phyloP scores from a whole-genome alignment of 225 moss, liverwort and hornwort species.

The Physcomitrellopsis africana region DNA sequence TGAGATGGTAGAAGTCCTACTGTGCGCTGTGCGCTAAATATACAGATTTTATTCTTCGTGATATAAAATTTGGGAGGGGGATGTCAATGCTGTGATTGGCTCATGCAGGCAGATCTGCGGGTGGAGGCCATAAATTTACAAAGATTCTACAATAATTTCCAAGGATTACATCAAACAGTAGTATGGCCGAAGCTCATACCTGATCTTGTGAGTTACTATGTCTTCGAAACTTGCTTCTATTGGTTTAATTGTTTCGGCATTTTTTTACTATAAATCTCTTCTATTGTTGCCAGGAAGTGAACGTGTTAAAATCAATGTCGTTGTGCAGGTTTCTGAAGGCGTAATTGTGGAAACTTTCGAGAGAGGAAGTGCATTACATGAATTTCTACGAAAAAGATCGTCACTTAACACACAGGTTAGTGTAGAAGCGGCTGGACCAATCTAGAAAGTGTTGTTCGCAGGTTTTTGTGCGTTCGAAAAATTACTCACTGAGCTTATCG shows the following conservation, averaged over 20 bases:
- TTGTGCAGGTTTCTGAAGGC: constrained; percentile 81
- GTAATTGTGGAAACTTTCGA: constrained; percentile 96
- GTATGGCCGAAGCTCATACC: constrained; percentile 90
- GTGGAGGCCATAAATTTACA: constrained; percentile 86
- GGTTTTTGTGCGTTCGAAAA: background rate
- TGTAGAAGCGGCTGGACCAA: constrained; percentile 11
- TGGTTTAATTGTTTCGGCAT: background rate
- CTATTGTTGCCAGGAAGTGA: constrained; percentile 1
- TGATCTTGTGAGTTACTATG: constrained; percentile 60
- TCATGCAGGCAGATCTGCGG: constrained; percentile 85
- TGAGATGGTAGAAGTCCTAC: background rate
- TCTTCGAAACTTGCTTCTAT: constrained; percentile 19
- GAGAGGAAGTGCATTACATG: constrained; percentile 78
- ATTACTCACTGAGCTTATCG: constrained; percentile 20
- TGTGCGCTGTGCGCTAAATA: constrained; percentile 15
- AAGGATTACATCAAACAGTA: constrained; percentile 67
- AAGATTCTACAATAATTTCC: constrained; percentile 84
- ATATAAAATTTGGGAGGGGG: constrained; percentile 13
- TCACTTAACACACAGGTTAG: constrained; percentile 86
- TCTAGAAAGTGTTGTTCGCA: background rate
- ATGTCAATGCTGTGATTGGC: constrained; percentile 23
- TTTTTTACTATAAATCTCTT: background rate
- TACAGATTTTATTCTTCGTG: constrained; percentile 9
- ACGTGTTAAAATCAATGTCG: background rate
- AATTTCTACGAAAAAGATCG: constrained; percentile 72